Evolutionary conservation across 805 yeast genomes (phyloP).

Genomic region (Candida arabinofermentans): DNA sequence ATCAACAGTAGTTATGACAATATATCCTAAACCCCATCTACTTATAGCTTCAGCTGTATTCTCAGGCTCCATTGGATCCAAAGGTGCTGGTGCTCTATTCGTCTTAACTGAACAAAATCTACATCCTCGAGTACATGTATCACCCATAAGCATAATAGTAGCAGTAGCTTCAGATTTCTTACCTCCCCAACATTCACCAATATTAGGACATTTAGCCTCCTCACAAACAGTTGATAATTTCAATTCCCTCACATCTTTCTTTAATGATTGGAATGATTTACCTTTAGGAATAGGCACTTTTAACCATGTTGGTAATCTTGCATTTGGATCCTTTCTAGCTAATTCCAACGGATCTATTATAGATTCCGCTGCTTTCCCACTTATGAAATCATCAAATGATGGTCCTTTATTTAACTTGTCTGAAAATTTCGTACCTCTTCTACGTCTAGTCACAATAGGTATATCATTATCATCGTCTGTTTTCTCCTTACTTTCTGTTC

Average conservation of each 20-base stretch:
- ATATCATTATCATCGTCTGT: not conserved
- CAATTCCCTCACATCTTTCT: constrained; percentile 82
- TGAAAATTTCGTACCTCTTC: constrained; percentile 57
- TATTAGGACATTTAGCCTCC: constrained; percentile 99
- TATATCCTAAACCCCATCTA: constrained; percentile 98
- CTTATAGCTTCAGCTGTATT: constrained; percentile 96
- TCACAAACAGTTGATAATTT: constrained; percentile 95
- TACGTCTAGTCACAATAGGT: constrained; percentile 32
- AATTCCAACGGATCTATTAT: constrained; percentile 71
- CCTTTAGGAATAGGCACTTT: constrained; percentile 98
- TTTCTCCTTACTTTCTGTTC: not conserved
- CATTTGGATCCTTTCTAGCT: constrained; percentile 63
- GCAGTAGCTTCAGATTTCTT: constrained; percentile 91
- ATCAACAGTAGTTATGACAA: constrained; percentile 95
- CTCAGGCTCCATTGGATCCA: constrained; percentile 96
- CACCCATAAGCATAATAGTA: constrained; percentile 97
- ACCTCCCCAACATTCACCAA: constrained; percentile 99
- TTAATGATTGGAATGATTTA: constrained; percentile 69
- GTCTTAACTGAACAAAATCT: constrained; percentile 97
- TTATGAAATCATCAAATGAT: constrained; percentile 84
- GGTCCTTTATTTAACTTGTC: constrained; percentile 82
- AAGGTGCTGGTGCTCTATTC: constrained; percentile 75
- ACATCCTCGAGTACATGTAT: constrained; percentile 99
- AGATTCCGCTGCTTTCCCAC: constrained; percentile 71
- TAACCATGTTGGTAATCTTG: constrained; percentile 87